Conservation (phyloP, 225 moss, liverwort and hornwort genomes). For the Polytrichum commune region DNA sequence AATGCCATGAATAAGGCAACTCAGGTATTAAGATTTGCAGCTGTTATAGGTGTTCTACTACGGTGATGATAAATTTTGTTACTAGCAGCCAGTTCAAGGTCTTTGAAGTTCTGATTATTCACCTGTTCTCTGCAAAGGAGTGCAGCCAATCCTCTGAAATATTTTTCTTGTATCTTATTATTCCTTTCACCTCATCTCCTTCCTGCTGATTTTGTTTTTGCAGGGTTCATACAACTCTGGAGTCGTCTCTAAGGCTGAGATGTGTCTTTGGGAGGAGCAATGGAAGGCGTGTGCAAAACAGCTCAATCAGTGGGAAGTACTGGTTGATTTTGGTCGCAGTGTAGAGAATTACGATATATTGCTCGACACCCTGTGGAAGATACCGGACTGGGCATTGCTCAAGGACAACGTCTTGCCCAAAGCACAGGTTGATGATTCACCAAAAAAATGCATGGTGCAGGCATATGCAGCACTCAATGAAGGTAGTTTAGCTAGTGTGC, state of each 20-base stretch:
- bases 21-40: constrained; percentile 23
- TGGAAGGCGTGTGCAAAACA: constrained; percentile 95
- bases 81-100: not conserved
- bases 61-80: not conserved
- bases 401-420: constrained; percentile 94
- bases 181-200: too few relatives aligned
- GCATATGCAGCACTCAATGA: constrained; percentile 93
- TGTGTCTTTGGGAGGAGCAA: constrained; percentile 99
- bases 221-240: constrained; percentile 80
- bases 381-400: constrained; percentile 75
- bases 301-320: constrained; percentile 94
- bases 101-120: too few relatives aligned
- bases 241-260: constrained; percentile 93
- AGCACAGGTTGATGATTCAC: constrained; percentile 96
- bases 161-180: too few relatives aligned
- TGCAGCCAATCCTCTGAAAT: too few relatives aligned
- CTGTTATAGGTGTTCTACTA: not conserved
- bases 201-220: not conserved
- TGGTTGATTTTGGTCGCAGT: constrained; percentile 90
- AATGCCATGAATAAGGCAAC: constrained; percentile 95
- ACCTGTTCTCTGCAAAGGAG: too few relatives aligned
- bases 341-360: constrained; percentile 95
- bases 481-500: constrained; percentile 82
- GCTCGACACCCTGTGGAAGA: constrained; percentile 86
- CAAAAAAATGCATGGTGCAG: constrained; percentile 95